phyloP scores from a whole-genome alignment of 2,329 filamentous ascomycete genomes.

The Aureobasidium pullulans region DNA sequence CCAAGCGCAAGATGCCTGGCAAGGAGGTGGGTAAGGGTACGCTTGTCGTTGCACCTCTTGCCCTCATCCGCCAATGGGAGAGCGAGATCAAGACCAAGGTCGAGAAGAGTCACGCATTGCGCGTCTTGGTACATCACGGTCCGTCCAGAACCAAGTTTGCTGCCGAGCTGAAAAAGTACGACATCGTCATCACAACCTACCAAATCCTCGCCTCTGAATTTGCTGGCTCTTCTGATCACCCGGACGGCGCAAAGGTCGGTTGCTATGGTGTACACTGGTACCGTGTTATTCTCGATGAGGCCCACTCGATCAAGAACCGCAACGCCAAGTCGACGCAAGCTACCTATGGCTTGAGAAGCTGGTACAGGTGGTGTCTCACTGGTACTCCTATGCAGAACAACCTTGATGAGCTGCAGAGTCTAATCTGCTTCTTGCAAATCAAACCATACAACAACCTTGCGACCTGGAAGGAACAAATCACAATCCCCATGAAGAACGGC shows the following conservation, averaged over 20 bases:
- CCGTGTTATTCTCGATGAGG: slow-evolving; percentile 89
- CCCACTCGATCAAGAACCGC: slow-evolving; percentile 96
- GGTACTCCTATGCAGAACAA: slow-evolving; percentile 99
- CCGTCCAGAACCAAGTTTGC: slow-evolving; percentile 72
- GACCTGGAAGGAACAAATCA: slow-evolving; percentile 88
- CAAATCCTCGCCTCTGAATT: slow-evolving; percentile 92
- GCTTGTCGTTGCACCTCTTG: slow-evolving; percentile 84
- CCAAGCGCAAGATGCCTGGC: slow-evolving; percentile 58
- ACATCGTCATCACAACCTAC: slow-evolving; percentile 96
- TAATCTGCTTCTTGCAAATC: slow-evolving; percentile 88
- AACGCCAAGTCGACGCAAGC: slow-evolving; percentile 94
- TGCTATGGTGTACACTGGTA: slow-evolving; percentile 94
- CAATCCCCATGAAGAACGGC: slow-evolving; percentile 79
- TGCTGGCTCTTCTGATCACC: slow-evolving; percentile 54
- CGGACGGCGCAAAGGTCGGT: slow-evolving; percentile 60
- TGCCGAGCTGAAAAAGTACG: slow-evolving; percentile 71
- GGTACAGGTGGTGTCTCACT: slow-evolving; percentile 93
- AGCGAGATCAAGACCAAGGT: slow-evolving; percentile 83
- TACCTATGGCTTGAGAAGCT: slow-evolving; percentile 72
- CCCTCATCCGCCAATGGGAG: slow-evolving; percentile 96
- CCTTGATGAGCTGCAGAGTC: slow-evolving; percentile 86
- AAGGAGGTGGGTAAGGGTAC: slow-evolving; percentile 68
- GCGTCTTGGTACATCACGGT: slow-evolving; percentile 86
- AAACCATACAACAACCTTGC: slow-evolving; percentile 80
- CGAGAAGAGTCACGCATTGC: slow-evolving; percentile 58